Percentiles rank a stretch among this genome's conserved stretches.
These are phyloP conservation scores for Brasilioporus rufonigricans DNA, from an alignment of 768 basidiomycete species.

Conservation along the genomic window DNA sequence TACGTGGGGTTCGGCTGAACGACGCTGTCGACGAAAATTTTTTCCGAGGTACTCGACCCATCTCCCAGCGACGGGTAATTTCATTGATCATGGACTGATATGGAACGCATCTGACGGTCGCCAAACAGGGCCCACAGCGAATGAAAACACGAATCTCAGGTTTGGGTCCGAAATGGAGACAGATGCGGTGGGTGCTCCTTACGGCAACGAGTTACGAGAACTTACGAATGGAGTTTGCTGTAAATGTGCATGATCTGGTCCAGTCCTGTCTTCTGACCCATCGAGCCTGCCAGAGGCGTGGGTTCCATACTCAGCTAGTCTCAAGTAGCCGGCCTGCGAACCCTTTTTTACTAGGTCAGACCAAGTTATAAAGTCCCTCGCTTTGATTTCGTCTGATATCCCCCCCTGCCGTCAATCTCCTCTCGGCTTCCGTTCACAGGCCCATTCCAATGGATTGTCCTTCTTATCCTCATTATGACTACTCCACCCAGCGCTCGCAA, in stretches of 20 bases:
- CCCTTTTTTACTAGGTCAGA: constrained; percentile 20
- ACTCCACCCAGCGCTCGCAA: neutral
- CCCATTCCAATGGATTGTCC: constrained; percentile 13
- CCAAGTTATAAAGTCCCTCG: constrained; percentile 33
- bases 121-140: constrained; percentile 5
- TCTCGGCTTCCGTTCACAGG: constrained; percentile 7
- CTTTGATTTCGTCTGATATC: constrained; percentile 3
- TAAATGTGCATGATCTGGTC: constrained; percentile 28
- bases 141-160: constrained; percentile 22
- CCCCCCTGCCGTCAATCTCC: constrained; percentile 23
- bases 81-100: constrained; percentile 28
- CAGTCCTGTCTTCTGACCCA: constrained; percentile 28
- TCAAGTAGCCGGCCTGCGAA: constrained; percentile 21
- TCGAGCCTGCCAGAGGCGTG: constrained; percentile 32
- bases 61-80: constrained; percentile 20
- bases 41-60: neutral
- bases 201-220: constrained; percentile 28
- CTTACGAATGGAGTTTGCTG: constrained; percentile 28
- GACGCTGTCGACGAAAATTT: neutral
- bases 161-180: constrained; percentile 26
- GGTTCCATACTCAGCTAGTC: constrained; percentile 29
- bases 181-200: constrained; percentile 26
- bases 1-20: neutral
- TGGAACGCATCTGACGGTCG: constrained; percentile 4
- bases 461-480: neutral